A percentile compares a stretch with the other conserved stretches of the same genome.
Conservation (phyloP, 2,329 filamentous ascomycete genomes). For the Diaporthe citriasiana region DNA sequence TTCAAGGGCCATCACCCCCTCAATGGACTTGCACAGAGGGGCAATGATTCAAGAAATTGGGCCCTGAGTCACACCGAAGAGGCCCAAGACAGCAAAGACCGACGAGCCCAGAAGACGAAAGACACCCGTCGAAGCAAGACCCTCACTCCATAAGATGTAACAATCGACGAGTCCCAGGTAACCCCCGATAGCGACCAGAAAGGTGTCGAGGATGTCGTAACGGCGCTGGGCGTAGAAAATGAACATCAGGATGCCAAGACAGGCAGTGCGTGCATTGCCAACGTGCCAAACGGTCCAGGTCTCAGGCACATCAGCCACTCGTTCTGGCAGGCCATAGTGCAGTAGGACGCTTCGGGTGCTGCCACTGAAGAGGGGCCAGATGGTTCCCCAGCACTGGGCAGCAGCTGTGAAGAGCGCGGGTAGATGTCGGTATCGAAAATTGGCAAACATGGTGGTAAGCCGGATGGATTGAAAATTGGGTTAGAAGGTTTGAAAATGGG, state of each 20-base stretch:
- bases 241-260: slow-evolving; percentile 11
- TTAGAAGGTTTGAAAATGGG: no score
- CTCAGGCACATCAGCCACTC: slow-evolving; percentile 11
- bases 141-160: not conserved
- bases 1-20: no score
- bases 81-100: slow-evolving; percentile 3
- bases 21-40: no score
- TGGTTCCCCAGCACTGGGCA: slow-evolving; percentile 26
- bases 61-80: slow-evolving; percentile 8
- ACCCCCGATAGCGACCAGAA: not conserved
- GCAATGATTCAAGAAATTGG: not conserved
- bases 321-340: slow-evolving; percentile 8
- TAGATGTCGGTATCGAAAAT: slow-evolving; percentile 1
- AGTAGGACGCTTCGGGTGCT: slow-evolving; percentile 6
- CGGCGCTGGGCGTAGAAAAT: slow-evolving; percentile 7
- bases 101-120: slow-evolving; percentile 3
- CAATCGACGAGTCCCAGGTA: slow-evolving; percentile 1
- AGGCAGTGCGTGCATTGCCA: slow-evolving; percentile 12
- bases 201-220: slow-evolving; percentile 16
- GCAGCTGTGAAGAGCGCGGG: slow-evolving; percentile 14
- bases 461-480: not conserved
- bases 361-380: slow-evolving; percentile 10
- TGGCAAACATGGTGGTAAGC: not conserved
- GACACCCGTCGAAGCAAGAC: not conserved
- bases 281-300: slow-evolving; percentile 17